Percentiles rank a stretch among this genome's conserved stretches.
These are phyloP conservation scores for Pneumocystis wakefieldiae DNA, from an alignment of 1,139 yeast species.

Conservation along the genomic window DNA sequence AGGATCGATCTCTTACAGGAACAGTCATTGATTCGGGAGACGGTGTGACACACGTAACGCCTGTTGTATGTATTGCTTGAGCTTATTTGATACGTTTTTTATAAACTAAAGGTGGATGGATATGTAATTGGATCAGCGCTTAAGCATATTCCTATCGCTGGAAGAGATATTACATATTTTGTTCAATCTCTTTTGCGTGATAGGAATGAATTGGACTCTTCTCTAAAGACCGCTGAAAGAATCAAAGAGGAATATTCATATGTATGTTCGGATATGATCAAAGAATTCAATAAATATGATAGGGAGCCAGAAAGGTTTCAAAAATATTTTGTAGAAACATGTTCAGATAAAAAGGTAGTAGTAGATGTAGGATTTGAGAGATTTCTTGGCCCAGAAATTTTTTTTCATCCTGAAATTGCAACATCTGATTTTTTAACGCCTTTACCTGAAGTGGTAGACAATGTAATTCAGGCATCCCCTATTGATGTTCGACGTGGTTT, in stretches of 20 bases:
- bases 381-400: slow-evolving; percentile 94
- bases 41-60: slow-evolving; percentile 96
- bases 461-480: slow-evolving; percentile 87
- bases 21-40: slow-evolving; percentile 96
- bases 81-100: not conserved
- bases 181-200: slow-evolving; percentile 89
- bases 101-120: slow-evolving; percentile 58
- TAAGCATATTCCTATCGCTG: slow-evolving; percentile 95
- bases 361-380: slow-evolving; percentile 97
- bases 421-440: slow-evolving; percentile 93
- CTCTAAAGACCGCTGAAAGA: slow-evolving; percentile 87
- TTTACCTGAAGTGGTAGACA: slow-evolving; percentile 85
- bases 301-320: slow-evolving; percentile 90
- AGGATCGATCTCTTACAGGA: slow-evolving; percentile 90
- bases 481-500: slow-evolving; percentile 95
- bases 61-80: slow-evolving; percentile 35
- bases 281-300: slow-evolving; percentile 88
- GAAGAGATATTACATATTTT: slow-evolving; percentile 89
- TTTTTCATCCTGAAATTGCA: slow-evolving; percentile 94
- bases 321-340: slow-evolving; percentile 78
- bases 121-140: slow-evolving; percentile 95
- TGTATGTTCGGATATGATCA: slow-evolving; percentile 93
- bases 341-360: slow-evolving; percentile 43
- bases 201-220: slow-evolving; percentile 89
- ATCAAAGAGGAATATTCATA: slow-evolving; percentile 93